Conservation (phyloP, 2,329 filamentous ascomycete species). For the Pyrenophora tritici-repentis region DNA sequence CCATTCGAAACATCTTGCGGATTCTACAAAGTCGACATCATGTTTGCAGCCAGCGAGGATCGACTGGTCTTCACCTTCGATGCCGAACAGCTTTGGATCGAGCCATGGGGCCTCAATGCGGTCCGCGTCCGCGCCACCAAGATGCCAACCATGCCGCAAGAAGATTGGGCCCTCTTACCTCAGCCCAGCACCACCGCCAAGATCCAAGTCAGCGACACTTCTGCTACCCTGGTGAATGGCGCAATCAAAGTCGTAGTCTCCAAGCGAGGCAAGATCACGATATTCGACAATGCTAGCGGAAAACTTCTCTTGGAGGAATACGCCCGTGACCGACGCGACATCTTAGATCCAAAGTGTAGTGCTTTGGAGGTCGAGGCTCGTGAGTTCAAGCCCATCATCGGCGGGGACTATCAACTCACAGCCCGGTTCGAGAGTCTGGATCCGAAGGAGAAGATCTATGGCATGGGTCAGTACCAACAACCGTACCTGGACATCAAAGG, state of each 20-base stretch:
- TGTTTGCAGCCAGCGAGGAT: conserved; percentile 3
- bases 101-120: conserved; percentile 57
- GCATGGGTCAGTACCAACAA: conserved; percentile 73
- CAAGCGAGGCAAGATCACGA: conserved; percentile 56
- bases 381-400: conserved; percentile 61
- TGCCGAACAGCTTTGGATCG: conserved; percentile 55
- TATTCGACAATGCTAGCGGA: conserved; percentile 50
- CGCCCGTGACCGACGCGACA: conserved; percentile 56
- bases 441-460: conserved; percentile 64
- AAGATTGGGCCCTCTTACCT: conserved; percentile 33
- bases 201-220: conserved; percentile 26
- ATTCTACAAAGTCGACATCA: background rate
- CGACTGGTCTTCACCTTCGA: conserved; percentile 62
- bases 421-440: conserved; percentile 62
- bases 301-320: conserved; percentile 60
- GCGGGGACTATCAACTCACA: conserved; percentile 62
- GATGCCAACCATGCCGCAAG: conserved; percentile 29
- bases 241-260: conserved; percentile 56
- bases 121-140: conserved; percentile 56
- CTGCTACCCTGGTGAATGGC: conserved; percentile 55
- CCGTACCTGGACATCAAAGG: conserved; percentile 67
- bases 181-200: conserved; percentile 2
- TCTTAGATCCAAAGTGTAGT: conserved; percentile 63
- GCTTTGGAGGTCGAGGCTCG: conserved; percentile 62
- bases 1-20: background rate